phyloP scores from a whole-genome alignment of 345 rosid genomes.

The Bretschneidera sinensis region DNA sequence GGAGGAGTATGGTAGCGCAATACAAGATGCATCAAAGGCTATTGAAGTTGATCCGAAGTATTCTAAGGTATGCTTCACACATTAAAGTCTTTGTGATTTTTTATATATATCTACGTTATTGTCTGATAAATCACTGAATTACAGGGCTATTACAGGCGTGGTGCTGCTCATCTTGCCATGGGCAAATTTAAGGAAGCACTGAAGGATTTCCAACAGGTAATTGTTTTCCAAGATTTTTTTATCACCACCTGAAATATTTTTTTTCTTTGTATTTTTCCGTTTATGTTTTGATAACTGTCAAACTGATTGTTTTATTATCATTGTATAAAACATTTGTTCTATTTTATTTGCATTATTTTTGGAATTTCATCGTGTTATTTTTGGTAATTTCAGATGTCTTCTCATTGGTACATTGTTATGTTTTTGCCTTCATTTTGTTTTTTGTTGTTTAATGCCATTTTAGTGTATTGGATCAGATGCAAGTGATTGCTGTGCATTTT shows the following conservation, averaged over 20 bases:
- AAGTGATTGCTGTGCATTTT: background rate
- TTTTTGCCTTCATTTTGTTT: too few species aligned
- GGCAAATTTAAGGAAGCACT: constrained; percentile 94
- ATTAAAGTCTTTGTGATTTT: background rate
- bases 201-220: constrained; percentile 94
- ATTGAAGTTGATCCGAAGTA: constrained; percentile 80
- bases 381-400: too few species aligned
- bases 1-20: constrained; percentile 98
- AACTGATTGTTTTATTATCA: background rate
- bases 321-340: background rate
- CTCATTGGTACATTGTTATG: background rate
- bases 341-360: background rate
- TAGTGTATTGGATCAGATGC: background rate
- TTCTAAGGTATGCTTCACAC: constrained; percentile 54
- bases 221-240: constrained; percentile 1
- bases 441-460: too few species aligned
- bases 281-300: background rate
- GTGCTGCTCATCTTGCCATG: constrained; percentile 96
- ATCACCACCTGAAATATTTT: too few species aligned
- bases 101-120: constrained; percentile 9
- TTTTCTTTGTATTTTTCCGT: background rate
- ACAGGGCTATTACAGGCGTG: constrained; percentile 95
- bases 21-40: constrained; percentile 91
- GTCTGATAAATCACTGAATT: constrained; percentile 20
- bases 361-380: too few species aligned